Base-by-base conservation (phyloP, 805 yeast genomes). In the Yarrowia hollandica region DNA sequence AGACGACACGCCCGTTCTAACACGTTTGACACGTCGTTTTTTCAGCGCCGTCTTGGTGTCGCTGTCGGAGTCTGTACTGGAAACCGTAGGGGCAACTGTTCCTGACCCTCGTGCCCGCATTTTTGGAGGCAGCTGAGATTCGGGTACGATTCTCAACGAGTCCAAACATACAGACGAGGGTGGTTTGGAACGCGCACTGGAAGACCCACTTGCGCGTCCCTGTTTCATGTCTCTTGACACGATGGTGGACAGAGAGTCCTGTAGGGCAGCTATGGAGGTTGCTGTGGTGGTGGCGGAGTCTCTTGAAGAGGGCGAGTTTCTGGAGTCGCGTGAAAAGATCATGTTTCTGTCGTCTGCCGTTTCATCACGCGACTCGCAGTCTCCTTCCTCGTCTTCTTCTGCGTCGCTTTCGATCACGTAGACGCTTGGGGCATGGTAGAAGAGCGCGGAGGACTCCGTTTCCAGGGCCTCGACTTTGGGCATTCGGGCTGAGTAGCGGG, bases 361-460 rank as follows among this genome's bases (percentile, higher is more conserved):
- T 9, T 44, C 54, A 18, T 31, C 54, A 19, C 54, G 37, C 7
- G 54, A 44, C 28, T 44, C 54, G 37, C 54, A 44, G 34, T 39
- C 23, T n/a, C 23, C 22, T 2, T 41, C 48, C 11, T 48, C 39
- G 30, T 48, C 55, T 5, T 48, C 55, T 15, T 48, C 55, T 10
- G 12, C 39, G 22, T 48, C 55, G 28, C 55, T 48, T 30, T 48
- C 39, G 16, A 48, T 48, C 9, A 48, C 22, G 25, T 48, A 48
- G 39, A 48, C 30, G 30, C 55, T 48, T 11, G 55, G 55, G 18
- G 55, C 39, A 22, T 48, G 55, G 39, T 48, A 48, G 55, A 48
- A 48, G 22, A 48, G 39, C 1, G 55, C 55, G 2, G 55, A 48
- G 21, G 39, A 26, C 18, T 48, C 55, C 5, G 55, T 48, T 11